Percentiles rank a stretch among this genome's conserved stretches.
Evolutionary conservation across 345 rosid species (phyloP).

Genomic region (Populus pruinosa): DNA sequence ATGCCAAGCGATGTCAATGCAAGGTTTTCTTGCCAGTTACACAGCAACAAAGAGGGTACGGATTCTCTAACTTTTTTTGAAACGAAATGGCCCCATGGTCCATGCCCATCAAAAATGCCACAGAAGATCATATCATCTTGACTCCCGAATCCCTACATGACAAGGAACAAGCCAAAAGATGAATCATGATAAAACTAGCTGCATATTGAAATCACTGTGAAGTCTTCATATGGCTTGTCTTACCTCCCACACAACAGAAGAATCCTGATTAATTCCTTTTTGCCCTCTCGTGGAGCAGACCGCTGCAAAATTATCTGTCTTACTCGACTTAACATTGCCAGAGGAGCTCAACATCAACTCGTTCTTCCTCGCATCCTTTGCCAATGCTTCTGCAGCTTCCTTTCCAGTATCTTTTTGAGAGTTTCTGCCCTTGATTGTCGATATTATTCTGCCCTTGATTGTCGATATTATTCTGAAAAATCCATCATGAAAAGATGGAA

Average conservation of each 20-base stretch:
- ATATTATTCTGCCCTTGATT: slow-evolving; percentile 51
- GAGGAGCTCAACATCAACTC: slow-evolving; percentile 56
- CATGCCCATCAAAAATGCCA: slow-evolving; percentile 94
- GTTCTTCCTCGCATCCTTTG: slow-evolving; percentile 66
- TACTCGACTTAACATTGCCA: slow-evolving; percentile 45
- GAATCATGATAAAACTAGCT: too few species aligned
- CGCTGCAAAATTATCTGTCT: slow-evolving; percentile 48
- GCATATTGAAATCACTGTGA: not conserved
- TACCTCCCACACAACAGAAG: slow-evolving; percentile 85
- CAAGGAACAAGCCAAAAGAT: too few species aligned
- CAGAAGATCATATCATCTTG: slow-evolving; percentile 81
- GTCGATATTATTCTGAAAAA: slow-evolving; percentile 51
- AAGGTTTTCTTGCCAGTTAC: slow-evolving; percentile 71
- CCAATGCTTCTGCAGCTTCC: slow-evolving; percentile 61
- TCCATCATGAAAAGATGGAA: slow-evolving; percentile 63
- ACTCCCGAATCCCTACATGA: slow-evolving; percentile 67
- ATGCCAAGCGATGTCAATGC: slow-evolving; percentile 34
- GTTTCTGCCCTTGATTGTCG: slow-evolving; percentile 51
- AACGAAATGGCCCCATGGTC: slow-evolving; percentile 88
- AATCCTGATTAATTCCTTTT: slow-evolving; percentile 83
- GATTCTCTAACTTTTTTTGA: slow-evolving; percentile 56
- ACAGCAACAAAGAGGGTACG: slow-evolving; percentile 58
- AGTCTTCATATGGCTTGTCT: not conserved
- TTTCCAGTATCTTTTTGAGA: slow-evolving; percentile 42
- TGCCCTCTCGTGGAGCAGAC: slow-evolving; percentile 73